A percentile compares a stretch with the other conserved stretches of the same genome.
These are phyloP conservation scores for Fusarium duplospermum DNA, from an alignment of 2,329 filamentous ascomycete species.

Conservation along the genomic window DNA sequence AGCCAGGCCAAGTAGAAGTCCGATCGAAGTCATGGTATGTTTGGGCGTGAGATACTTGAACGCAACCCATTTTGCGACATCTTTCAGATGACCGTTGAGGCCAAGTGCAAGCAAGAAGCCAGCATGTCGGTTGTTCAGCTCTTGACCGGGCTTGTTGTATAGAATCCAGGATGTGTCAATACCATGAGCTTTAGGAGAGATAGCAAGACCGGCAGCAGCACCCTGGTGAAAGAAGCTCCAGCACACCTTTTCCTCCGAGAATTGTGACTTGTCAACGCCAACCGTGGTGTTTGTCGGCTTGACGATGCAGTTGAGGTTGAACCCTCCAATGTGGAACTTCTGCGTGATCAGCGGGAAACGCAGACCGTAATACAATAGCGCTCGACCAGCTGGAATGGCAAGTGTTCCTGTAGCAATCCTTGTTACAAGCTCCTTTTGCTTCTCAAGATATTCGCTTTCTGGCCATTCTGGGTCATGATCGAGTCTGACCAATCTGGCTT, in stretches of 20 bases:
- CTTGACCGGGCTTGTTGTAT: constrained; percentile 90
- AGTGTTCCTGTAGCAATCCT: constrained; percentile 88
- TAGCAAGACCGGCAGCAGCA: constrained; percentile 90
- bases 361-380: constrained; percentile 87
- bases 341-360: constrained; percentile 92
- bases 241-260: constrained; percentile 95
- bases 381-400: constrained; percentile 87
- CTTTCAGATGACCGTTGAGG: constrained; percentile 93
- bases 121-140: constrained; percentile 95
- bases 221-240: constrained; percentile 99
- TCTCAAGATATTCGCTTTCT: constrained; percentile 89
- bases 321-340: constrained; percentile 88
- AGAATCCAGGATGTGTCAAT: constrained; percentile 99
- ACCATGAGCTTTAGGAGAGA: constrained; percentile 88
- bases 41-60: constrained; percentile 99
- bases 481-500: constrained; percentile 82
- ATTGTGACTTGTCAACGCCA: constrained; percentile 87
- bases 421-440: constrained; percentile 90
- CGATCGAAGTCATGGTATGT: constrained; percentile 98
- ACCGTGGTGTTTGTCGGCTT: constrained; percentile 92
- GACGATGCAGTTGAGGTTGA: constrained; percentile 91
- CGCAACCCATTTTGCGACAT: constrained; percentile 95
- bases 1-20: constrained; percentile 89
- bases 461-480: constrained; percentile 80
- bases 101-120: constrained; percentile 92